Conservation (phyloP, 495 filamentous ascomycete species). For the Rhypophila decipiens region DNA sequence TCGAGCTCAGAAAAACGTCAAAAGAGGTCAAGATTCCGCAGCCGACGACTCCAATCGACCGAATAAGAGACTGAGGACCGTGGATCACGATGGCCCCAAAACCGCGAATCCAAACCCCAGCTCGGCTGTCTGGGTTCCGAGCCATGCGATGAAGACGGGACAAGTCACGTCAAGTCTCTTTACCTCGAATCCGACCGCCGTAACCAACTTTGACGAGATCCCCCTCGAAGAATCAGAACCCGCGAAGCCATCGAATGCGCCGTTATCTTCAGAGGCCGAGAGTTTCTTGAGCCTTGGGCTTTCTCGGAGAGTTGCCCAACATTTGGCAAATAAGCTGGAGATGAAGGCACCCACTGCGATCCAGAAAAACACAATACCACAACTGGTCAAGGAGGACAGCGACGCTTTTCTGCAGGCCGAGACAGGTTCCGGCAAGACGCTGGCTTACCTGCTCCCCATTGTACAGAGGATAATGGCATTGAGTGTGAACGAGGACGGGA, state of each 20-base stretch:
- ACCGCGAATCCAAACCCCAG: constrained; percentile 14
- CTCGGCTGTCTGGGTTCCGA: too few relatives aligned
- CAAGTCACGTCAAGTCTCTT: constrained; percentile 82
- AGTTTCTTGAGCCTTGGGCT: constrained; percentile 80
- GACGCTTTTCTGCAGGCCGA: constrained; percentile 97
- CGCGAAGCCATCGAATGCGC: constrained; percentile 87
- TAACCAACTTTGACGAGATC: constrained; percentile 46
- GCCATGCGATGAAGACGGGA: constrained; percentile 29
- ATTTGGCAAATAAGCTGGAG: constrained; percentile 77
- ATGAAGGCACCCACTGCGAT: constrained; percentile 91
- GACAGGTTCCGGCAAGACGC: constrained; percentile 93
- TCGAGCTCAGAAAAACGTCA: constrained; percentile 66
- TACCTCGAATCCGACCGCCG: constrained; percentile 71
- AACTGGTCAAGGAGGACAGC: constrained; percentile 67
- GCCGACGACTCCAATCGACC: constrained; percentile 14
- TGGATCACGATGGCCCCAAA: constrained; percentile 14
- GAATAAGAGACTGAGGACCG: constrained; percentile 1
- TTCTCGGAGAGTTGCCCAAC: constrained; percentile 67
- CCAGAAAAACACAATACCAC: constrained; percentile 76
- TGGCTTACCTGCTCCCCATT: constrained; percentile 88
- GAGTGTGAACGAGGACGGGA: constrained; percentile 47
- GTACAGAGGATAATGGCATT: constrained; percentile 79
- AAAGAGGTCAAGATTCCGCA: constrained; percentile 22
- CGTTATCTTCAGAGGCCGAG: constrained; percentile 70
- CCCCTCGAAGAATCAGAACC: constrained; percentile 38